A percentile compares a stretch with the other conserved stretches of the same genome.
Conservation (phyloP, 805 yeast genomes). For the Grigorovia jiainica region DNA sequence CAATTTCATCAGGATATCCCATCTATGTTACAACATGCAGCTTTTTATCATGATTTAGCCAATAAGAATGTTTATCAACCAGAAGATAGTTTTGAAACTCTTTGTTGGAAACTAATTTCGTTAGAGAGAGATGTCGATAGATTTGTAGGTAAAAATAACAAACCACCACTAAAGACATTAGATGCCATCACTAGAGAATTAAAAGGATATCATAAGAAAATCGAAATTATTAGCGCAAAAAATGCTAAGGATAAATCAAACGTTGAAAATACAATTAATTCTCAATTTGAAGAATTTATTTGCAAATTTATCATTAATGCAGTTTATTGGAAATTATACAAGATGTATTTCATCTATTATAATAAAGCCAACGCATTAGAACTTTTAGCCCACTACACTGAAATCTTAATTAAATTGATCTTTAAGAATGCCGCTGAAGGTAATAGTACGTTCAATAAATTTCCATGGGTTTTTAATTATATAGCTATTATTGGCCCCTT, state of each 20-base stretch:
- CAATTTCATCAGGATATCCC: constrained; percentile 18
- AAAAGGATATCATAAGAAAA: constrained; percentile 12
- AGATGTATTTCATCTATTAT: constrained; percentile 17
- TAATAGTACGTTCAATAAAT: constrained; percentile 13
- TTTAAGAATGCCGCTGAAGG: constrained; percentile 13
- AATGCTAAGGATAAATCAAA: constrained; percentile 4
- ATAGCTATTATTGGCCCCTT: constrained; percentile 18
- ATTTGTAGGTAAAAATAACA: constrained; percentile 10
- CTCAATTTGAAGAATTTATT: constrained; percentile 20
- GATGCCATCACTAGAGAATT: constrained; percentile 21
- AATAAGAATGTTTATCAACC: constrained; percentile 18
- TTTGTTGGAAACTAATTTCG: constrained; percentile 25
- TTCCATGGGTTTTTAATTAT: constrained; percentile 17
- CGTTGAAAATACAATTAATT: constrained; percentile 9
- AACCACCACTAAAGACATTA: constrained; percentile 23
- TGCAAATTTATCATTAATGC: constrained; percentile 12
- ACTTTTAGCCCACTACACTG: constrained; percentile 12
- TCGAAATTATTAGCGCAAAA: background rate
- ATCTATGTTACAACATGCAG: constrained; percentile 22
- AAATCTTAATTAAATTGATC: constrained; percentile 13
- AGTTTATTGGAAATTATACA: constrained; percentile 23
- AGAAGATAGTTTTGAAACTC: constrained; percentile 22
- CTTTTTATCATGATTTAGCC: constrained; percentile 19
- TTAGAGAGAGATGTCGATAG: constrained; percentile 27
- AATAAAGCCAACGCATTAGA: constrained; percentile 12